Percentiles rank a stretch among this genome's conserved stretches.
Conservation (phyloP, 2,329 filamentous ascomycete species). For the Diaporthe sp. region DNA sequence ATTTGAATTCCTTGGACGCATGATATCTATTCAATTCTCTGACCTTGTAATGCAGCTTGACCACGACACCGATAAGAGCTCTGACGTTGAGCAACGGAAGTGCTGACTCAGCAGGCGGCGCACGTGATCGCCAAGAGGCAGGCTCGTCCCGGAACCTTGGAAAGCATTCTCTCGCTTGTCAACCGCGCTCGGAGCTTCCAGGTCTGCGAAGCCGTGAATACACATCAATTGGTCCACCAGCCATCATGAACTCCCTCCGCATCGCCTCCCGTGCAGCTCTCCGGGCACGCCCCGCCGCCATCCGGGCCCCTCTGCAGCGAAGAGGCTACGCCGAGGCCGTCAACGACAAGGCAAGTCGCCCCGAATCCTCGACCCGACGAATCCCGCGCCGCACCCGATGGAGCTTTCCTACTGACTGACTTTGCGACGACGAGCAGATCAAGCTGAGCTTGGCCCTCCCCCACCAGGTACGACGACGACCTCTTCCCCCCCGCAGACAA, state of each 20-base stretch:
- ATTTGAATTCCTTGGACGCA: background rate
- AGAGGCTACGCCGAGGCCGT: constrained; percentile 92
- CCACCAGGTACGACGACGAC: constrained; percentile 85
- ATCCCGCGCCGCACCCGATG: constrained; percentile 31
- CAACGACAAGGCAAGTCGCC: constrained; percentile 76
- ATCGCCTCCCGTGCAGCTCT: constrained; percentile 86
- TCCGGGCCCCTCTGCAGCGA: constrained; percentile 82
- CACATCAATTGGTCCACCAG: constrained; percentile 59
- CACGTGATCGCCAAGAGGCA: constrained; percentile 33
- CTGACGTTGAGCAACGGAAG: background rate
- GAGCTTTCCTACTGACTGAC: constrained; percentile 28
- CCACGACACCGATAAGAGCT: background rate
- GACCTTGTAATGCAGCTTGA: background rate
- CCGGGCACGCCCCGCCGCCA: constrained; percentile 80
- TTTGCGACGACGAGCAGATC: constrained; percentile 65
- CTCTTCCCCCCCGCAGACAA: background rate
- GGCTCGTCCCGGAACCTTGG: constrained; percentile 30
- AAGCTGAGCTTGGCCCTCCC: constrained; percentile 97
- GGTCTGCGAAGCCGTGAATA: constrained; percentile 48
- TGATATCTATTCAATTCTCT: background rate
- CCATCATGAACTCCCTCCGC: constrained; percentile 93
- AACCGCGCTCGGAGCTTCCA: constrained; percentile 53
- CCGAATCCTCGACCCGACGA: constrained; percentile 23
- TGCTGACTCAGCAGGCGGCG: background rate
- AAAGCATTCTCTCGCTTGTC: constrained; percentile 28